Evolutionary conservation across 805 yeast genomes (phyloP).

Genomic region (Candida dajiaensis): DNA sequence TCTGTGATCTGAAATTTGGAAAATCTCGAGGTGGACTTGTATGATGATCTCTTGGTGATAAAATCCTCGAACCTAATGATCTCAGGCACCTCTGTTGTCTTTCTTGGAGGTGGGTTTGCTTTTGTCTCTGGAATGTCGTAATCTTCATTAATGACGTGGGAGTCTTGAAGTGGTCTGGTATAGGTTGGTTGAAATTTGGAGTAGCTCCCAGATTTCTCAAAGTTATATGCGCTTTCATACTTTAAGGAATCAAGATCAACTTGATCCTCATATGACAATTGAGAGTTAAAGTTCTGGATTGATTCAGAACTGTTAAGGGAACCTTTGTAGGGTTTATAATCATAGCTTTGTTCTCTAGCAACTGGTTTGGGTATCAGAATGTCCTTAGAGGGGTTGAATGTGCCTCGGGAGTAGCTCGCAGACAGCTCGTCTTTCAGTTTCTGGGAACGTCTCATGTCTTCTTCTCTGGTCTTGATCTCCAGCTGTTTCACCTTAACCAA

Average conservation of each 20-base stretch:
- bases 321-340: background rate
- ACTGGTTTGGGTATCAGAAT: constrained; percentile 6
- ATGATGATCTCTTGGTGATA: constrained; percentile 6
- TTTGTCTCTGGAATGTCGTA: background rate
- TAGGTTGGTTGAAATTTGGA: background rate
- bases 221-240: constrained; percentile 58
- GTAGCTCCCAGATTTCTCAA: constrained; percentile 31
- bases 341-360: constrained; percentile 1
- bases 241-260: constrained; percentile 37
- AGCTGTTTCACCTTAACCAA: constrained; percentile 5
- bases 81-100: constrained; percentile 14
- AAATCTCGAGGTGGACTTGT: constrained; percentile 7
- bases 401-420: background rate
- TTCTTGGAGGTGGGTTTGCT: constrained; percentile 6
- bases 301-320: constrained; percentile 13
- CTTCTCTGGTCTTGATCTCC: constrained; percentile 5
- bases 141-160: background rate
- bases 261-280: constrained; percentile 42
- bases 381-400: background rate
- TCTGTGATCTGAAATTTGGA: constrained; percentile 18
- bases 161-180: background rate
- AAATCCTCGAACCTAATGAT: constrained; percentile 23
- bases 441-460: constrained; percentile 9
- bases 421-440: background rate
- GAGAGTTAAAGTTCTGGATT: constrained; percentile 11